Conservation (phyloP, 768 basidiomycete species). For the Rhodotorula paludigena region DNA sequence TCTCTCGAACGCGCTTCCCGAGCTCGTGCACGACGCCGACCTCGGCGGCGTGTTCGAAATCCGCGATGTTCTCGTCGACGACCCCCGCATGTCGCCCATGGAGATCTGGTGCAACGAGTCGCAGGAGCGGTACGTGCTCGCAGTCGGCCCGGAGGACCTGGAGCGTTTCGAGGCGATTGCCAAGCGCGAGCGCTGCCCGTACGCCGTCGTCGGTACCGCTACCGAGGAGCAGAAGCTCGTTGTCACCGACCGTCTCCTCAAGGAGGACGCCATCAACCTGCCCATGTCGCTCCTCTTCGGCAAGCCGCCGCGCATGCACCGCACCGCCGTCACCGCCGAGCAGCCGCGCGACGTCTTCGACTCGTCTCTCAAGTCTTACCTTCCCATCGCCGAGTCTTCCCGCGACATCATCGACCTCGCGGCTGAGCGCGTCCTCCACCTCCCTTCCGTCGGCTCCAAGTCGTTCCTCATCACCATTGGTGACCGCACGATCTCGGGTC, state of each 20-base stretch:
- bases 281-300: conserved; percentile 95
- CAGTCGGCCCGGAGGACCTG: conserved; percentile 63
- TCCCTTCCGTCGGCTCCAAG: conserved; percentile 91
- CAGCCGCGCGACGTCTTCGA: conserved; percentile 61
- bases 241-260: conserved; percentile 79
- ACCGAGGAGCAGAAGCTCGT: conserved; percentile 75
- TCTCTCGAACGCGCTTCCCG: conserved; percentile 90
- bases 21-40: conserved; percentile 91
- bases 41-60: conserved; percentile 91
- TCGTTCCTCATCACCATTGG: conserved; percentile 98
- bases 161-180: conserved; percentile 69
- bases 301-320: conserved; percentile 85
- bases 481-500: conserved; percentile 86
- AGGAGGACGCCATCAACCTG: conserved; percentile 73
- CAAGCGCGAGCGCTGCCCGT: conserved; percentile 84
- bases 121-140: conserved; percentile 95
- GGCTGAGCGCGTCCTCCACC: conserved; percentile 71
- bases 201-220: conserved; percentile 81
- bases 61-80: conserved; percentile 83
- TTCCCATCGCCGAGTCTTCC: conserved; percentile 47
- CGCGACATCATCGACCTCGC: conserved; percentile 57
- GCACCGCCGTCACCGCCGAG: conserved; percentile 58
- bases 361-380: conserved; percentile 61
- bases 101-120: conserved; percentile 99
- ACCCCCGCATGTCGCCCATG: conserved; percentile 94